Evolutionary conservation across 345 rosid genomes (phyloP), one percentile per base, ranked within the genome.

Genomic region (Acer campestre): DNA sequence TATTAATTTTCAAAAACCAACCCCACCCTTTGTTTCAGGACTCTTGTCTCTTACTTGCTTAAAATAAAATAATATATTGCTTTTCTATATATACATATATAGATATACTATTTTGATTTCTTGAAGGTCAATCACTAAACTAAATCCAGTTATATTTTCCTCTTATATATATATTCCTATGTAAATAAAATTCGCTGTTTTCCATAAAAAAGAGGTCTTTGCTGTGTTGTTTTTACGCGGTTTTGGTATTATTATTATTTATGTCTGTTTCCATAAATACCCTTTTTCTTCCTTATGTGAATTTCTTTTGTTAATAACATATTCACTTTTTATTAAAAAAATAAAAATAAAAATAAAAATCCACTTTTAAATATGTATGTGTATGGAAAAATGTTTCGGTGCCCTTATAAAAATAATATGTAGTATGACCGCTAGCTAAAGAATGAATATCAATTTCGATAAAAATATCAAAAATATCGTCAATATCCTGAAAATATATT

Each of bases 21-120:
- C 70, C 79, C 76, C 75, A 67, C 85, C 89, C 89, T 79, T 81
- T 77, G 70, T 75, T 88, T 73, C 87, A 75, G 93, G 90, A 80
- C 81, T 66, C 72, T 79, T 86, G 94, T 88, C 94, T 78, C 77
- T 83, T 78, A 53, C 79, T 82, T 78, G 42, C 79, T 82, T 69
- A 64, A 86, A 80, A 73, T 82, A 83, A 76, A 46, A 10, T 0
- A 1, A 40, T 20, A 35, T 12, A 18, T 29, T 51, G 55, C 55
- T 13, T 58, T 73, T 35, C 69, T 64, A 2, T 62, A 1, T 68
- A 10, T 29, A 58, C 6, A 16, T 11, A 23, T 31, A 22, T 22
- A 16, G 63, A 18, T 9, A 8, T 51, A 0, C 14, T 42, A 2
- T 48, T 29, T 35, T 49, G 49, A 18, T 38, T 55, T 69, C n/a